A percentile compares a stretch with the other conserved stretches of the same genome.
Conservation (phyloP, 495 filamentous ascomycete genomes). For the Aspergillus sclerotiicarbonarius region DNA sequence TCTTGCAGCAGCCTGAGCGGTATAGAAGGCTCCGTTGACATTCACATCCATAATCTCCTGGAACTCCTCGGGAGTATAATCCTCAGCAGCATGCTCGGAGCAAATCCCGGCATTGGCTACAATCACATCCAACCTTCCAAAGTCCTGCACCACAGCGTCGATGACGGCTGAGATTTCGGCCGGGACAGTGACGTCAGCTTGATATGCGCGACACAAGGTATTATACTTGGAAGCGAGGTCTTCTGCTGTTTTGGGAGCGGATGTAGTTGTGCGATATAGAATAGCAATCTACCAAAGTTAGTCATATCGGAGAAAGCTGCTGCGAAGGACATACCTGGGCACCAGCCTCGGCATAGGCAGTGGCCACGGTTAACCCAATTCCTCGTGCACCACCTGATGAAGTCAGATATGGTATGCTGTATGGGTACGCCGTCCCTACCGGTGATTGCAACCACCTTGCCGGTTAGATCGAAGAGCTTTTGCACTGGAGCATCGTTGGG, state of each 20-base stretch:
- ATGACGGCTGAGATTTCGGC: constrained; percentile 51
- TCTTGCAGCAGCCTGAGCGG: constrained; percentile 33
- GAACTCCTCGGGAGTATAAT: constrained; percentile 18
- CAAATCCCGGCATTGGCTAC: constrained; percentile 71
- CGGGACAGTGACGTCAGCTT: constrained; percentile 59
- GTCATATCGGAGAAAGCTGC: too few relatives aligned
- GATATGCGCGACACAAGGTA: constrained; percentile 62
- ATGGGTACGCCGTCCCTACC: not conserved
- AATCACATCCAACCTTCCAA: constrained; percentile 69
- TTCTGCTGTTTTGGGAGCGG: constrained; percentile 59
- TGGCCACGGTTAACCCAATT: constrained; percentile 68
- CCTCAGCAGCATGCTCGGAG: constrained; percentile 27
- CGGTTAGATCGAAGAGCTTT: not conserved
- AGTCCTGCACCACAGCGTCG: constrained; percentile 55
- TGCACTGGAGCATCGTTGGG: not conserved
- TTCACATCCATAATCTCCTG: constrained; percentile 32
- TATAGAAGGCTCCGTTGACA: constrained; percentile 35
- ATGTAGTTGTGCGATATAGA: constrained; percentile 71
- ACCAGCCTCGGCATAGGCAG: constrained; percentile 68
- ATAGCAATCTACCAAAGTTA: constrained; percentile 45
- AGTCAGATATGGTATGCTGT: not conserved
- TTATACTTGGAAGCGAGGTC: constrained; percentile 62
- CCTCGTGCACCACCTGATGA: constrained; percentile 62
- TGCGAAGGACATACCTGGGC: constrained; percentile 62
- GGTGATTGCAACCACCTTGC: constrained; percentile 5